Conservation (phyloP, 2,329 filamentous ascomycete species). For the Epichloe aotearoae region DNA sequence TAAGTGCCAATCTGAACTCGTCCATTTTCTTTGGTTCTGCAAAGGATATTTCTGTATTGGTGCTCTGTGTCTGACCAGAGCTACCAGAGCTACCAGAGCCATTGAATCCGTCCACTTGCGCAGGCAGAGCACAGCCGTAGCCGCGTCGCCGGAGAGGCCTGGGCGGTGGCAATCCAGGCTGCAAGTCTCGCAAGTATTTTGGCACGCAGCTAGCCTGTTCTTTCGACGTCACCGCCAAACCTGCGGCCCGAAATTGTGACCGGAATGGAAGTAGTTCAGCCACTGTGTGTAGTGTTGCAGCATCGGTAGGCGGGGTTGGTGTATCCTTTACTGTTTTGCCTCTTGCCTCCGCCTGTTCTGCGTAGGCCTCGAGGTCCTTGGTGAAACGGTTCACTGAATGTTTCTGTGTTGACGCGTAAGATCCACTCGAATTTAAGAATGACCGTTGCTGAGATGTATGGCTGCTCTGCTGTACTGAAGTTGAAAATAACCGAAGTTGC, state of each 20-base stretch:
- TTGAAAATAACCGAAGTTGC: slow-evolving; percentile 27
- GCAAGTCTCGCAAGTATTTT: slow-evolving; percentile 7
- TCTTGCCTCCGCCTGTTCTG: slow-evolving; percentile 22
- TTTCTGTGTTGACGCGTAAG: slow-evolving; percentile 30
- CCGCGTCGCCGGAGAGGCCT: neutral
- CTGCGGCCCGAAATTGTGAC: slow-evolving; percentile 38
- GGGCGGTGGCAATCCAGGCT: neutral
- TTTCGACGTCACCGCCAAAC: slow-evolving; percentile 42
- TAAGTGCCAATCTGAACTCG: slow-evolving; percentile 21
- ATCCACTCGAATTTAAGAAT: slow-evolving; percentile 10
- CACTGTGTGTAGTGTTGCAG: slow-evolving; percentile 35
- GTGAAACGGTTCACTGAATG: slow-evolving; percentile 26
- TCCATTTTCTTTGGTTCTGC: slow-evolving; percentile 16
- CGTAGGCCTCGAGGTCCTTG: slow-evolving; percentile 17
- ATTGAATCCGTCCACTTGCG: slow-evolving; percentile 18
- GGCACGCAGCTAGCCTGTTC: slow-evolving; percentile 24
- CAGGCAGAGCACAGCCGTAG: neutral
- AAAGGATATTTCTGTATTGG: slow-evolving; percentile 20
- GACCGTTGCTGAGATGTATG: neutral
- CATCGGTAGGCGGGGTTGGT: slow-evolving; percentile 27
- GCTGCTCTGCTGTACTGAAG: slow-evolving; percentile 6
- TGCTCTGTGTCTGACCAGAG: slow-evolving; percentile 11
- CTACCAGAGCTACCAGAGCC: slow-evolving; percentile 6
- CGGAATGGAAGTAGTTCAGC: slow-evolving; percentile 39
- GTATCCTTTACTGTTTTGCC: slow-evolving; percentile 26